Evolutionary conservation across 345 rosid species (phyloP), one percentile per base, ranked within the genome.

Genomic region (Turritis glabra): DNA sequence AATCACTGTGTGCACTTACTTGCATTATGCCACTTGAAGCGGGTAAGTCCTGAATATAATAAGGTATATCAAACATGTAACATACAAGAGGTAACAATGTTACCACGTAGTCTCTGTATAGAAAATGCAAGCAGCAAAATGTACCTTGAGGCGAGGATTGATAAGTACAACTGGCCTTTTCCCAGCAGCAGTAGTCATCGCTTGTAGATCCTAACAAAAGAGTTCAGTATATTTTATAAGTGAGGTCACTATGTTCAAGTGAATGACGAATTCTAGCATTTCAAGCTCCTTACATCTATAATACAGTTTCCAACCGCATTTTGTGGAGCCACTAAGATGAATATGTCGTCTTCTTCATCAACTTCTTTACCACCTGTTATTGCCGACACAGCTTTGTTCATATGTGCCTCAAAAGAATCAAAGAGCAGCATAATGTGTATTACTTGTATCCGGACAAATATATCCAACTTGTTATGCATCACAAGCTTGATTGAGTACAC

Each of bases 261-360:
- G 9, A 55, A 59, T 19, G 10, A 73, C 4, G 13, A 23, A 32
- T 1, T 26, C 35, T 38, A 6, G 55, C 10, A 44, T 18, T 54
- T 15, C 47, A 18, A 76, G 69, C 53, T 77, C 67, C 86, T 87
- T 83, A 94, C 97, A 70, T 87, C 92, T 59, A 91, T 91, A 50
- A 94, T 94, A 67, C 98, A 94, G 63, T 94, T 94, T 32, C 98
- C 98, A 47, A 94, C 91, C 6, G 95, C 98, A 77, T 94, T 93
- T 81, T 94, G 97, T 50, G 98, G 98, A 81, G 96, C 96, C 68
- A 91, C 90, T 80, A 91, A 83, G 79, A 94, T 87, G 72, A 87
- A 94, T 70, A 94, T 73, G 82, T 94, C 98, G 73, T 94, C 98
- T 77, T 87, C 83, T 78, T 94, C 90, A 3, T 81, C 87, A 75